A percentile compares a stretch with the other conserved stretches of the same genome.
phyloP scores from a whole-genome alignment of 257 asterid genomes.

The Penstemon davidsonii region DNA sequence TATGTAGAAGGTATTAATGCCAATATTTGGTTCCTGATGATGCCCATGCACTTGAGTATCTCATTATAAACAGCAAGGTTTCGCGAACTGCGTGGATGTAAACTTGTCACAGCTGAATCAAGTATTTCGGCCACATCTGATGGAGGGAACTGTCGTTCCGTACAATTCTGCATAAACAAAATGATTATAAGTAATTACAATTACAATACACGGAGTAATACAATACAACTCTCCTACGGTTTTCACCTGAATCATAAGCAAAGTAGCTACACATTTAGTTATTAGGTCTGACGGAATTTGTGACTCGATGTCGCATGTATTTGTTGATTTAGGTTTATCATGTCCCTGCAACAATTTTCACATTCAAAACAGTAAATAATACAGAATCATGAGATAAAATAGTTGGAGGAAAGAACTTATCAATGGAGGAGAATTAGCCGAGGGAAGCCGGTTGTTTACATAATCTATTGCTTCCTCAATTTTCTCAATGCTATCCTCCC shows the following conservation, averaged over 20 bases:
- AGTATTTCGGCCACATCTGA: constrained; percentile 83
- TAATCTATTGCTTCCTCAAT: constrained; percentile 72
- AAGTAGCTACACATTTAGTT: constrained; percentile 71
- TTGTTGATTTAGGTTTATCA: constrained; percentile 40
- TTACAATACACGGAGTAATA: not conserved
- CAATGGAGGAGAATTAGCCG: constrained; percentile 36
- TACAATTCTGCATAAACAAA: constrained; percentile 68
- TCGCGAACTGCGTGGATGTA: constrained; percentile 76
- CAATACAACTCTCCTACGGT: too few species aligned
- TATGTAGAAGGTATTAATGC: constrained; percentile 60
- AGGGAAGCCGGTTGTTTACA: constrained; percentile 49
- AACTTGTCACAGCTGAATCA: constrained; percentile 81
- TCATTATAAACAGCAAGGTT: constrained; percentile 79
- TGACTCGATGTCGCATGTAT: constrained; percentile 49
- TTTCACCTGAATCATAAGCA: constrained; percentile 84
- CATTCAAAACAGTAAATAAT: constrained; percentile 18
- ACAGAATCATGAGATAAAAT: constrained; percentile 9
- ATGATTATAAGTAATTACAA: not conserved
- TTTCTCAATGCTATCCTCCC: constrained; percentile 55
- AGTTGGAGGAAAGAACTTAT: constrained; percentile 39
- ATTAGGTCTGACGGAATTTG: constrained; percentile 78
- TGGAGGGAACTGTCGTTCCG: constrained; percentile 94
- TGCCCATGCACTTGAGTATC: constrained; percentile 94
- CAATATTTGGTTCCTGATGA: constrained; percentile 90
- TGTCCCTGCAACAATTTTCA: constrained; percentile 46